Percentiles rank a stretch among this genome's conserved stretches.
phyloP scores from a whole-genome alignment of 108 stramenopile species.

The Pseudonitzschia multiseries region DNA sequence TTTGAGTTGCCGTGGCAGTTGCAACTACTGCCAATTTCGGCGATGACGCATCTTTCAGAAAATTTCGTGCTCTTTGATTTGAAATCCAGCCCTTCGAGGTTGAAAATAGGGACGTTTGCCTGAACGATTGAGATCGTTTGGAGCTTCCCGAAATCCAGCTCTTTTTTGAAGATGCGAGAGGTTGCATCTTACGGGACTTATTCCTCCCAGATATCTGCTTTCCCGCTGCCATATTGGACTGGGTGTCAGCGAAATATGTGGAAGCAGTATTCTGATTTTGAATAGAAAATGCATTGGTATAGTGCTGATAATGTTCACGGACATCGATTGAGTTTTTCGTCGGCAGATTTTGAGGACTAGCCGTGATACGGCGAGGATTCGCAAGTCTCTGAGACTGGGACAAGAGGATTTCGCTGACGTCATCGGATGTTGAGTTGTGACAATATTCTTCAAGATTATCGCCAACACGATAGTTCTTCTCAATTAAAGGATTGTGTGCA shows the following conservation, averaged over 20 bases:
- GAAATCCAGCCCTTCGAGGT: background rate
- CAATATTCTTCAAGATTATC: background rate
- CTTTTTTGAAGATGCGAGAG: background rate
- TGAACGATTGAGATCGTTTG: constrained; percentile 1
- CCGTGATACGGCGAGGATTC: constrained; percentile 5
- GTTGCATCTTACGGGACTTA: background rate
- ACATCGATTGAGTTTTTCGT: background rate
- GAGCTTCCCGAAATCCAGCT: background rate
- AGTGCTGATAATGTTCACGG: constrained; percentile 1
- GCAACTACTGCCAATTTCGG: background rate
- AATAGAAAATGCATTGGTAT: background rate
- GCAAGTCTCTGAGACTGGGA: constrained; percentile 4
- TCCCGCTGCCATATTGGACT: background rate
- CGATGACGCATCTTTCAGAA: background rate
- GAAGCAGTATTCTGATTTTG: background rate
- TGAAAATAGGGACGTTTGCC: background rate
- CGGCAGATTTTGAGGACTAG: background rate
- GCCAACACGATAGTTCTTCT: background rate
- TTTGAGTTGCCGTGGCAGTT: background rate
- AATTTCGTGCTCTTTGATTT: constrained; percentile 6
- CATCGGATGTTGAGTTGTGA: background rate
- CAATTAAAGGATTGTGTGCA: background rate
- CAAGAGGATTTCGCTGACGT: constrained; percentile 4
- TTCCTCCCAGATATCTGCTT: background rate
- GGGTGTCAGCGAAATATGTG: background rate